A percentile compares a stretch with the other conserved stretches of the same genome.
These are phyloP conservation scores for Camellia lanceoleosa DNA, from an alignment of 148 eudicot genomes.

Conservation along the genomic window DNA sequence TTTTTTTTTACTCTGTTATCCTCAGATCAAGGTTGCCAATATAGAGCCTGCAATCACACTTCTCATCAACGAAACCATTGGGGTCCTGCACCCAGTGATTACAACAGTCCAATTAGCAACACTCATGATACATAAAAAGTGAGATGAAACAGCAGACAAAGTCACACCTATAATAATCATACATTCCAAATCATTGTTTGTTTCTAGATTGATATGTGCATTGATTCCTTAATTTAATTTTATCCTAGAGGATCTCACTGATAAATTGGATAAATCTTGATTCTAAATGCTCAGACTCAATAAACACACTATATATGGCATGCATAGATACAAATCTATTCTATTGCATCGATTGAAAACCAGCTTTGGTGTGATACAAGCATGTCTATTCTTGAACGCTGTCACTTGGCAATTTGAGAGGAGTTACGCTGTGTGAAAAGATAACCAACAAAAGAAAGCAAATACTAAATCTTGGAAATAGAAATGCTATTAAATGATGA, in stretches of 20 bases:
- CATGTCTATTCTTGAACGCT: background rate
- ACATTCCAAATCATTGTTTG: background rate
- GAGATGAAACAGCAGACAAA: background rate
- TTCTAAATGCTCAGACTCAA: background rate
- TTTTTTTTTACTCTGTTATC: slow-evolving; percentile 69
- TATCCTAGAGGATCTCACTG: background rate
- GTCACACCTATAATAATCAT: background rate
- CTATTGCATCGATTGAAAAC: background rate
- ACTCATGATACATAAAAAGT: background rate
- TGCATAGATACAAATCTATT: background rate
- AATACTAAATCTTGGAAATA: background rate
- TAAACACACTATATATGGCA: background rate
- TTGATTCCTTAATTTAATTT: background rate
- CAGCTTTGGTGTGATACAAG: background rate
- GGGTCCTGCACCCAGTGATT: slow-evolving; percentile 39
- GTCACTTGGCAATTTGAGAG: background rate
- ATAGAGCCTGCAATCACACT: slow-evolving; percentile 63
- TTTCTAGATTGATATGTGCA: background rate
- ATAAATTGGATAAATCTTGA: background rate
- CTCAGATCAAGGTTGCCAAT: slow-evolving; percentile 87
- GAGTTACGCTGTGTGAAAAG: background rate
- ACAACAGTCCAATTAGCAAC: background rate
- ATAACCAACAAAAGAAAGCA: background rate
- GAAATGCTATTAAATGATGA: background rate
- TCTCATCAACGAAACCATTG: slow-evolving; percentile 40